Evolutionary conservation across 768 basidiomycete species (phyloP).

Genomic region (Termitomyces sp.): DNA sequence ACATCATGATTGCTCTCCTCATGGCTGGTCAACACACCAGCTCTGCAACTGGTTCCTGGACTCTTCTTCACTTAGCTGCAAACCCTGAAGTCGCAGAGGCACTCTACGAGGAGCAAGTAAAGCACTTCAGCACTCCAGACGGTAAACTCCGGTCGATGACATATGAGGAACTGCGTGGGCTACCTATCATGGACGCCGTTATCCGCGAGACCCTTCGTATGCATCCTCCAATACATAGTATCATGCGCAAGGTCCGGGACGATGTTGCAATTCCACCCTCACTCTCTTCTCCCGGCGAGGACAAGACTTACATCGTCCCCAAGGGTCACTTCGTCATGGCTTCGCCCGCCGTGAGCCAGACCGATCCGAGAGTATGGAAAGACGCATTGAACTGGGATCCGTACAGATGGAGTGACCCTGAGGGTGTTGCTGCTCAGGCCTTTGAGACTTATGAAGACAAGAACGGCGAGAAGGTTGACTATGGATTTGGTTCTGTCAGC

Average conservation of each 20-base stretch:
- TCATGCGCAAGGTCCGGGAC: slow-evolving; percentile 87
- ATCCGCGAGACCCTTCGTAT: slow-evolving; percentile 92
- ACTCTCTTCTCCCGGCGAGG: slow-evolving; percentile 71
- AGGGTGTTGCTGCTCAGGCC: slow-evolving; percentile 77
- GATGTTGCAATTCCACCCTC: slow-evolving; percentile 79
- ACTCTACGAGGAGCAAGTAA: slow-evolving; percentile 86
- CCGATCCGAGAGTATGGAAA: slow-evolving; percentile 82
- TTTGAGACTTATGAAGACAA: slow-evolving; percentile 70
- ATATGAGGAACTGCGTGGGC: slow-evolving; percentile 78
- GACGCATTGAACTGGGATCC: slow-evolving; percentile 72
- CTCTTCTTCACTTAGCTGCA: slow-evolving; percentile 79
- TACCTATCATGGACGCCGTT: slow-evolving; percentile 80
- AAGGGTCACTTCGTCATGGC: slow-evolving; percentile 88
- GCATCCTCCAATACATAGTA: slow-evolving; percentile 94
- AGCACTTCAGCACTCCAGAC: slow-evolving; percentile 71
- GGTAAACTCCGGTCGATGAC: slow-evolving; percentile 76
- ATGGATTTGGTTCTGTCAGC: slow-evolving; percentile 91
- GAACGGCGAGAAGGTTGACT: slow-evolving; percentile 87
- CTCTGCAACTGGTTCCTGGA: slow-evolving; percentile 89
- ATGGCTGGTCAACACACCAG: slow-evolving; percentile 99
- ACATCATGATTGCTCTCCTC: slow-evolving; percentile 97
- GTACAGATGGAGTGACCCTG: slow-evolving; percentile 76
- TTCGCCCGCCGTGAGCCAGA: slow-evolving; percentile 80
- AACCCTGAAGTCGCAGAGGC: slow-evolving; percentile 72
- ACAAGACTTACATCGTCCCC: slow-evolving; percentile 77